Evolutionary conservation across 78 protist species (phyloP), one percentile per base, ranked within the genome.

Genomic region (Polysphondylium violaceum): DNA sequence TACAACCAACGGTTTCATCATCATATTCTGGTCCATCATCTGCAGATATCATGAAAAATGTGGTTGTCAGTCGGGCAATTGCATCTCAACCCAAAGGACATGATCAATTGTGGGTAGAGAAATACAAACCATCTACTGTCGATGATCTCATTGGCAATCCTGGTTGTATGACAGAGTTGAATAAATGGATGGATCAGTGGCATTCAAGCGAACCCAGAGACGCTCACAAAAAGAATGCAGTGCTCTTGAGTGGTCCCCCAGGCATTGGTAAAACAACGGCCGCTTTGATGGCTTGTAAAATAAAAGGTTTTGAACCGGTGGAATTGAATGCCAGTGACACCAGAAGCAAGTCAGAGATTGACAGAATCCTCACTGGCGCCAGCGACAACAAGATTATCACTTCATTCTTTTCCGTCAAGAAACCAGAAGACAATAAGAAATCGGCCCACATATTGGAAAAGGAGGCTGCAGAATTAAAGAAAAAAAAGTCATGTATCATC

Each of bases 201-300:
- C 19, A 93, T 17, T 9, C n/a, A 11, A 58, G 8, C 2, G 9
- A 16, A 23, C 53, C 83, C 17, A 74, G 40, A 75, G 72, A 27
- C 8, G 44, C 23, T 33, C 14, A 17, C 47, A 63, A 12, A 17
- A 44, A 40, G 33, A 71, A 67, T 73, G 98, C 95, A 0, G 97
- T 63, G 6, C 87, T 97, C 19, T 51, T 97, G 25, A 53, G 96
- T 0, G 98, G 99, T 3, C 96, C 95, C 19, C 98, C 99, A 6
- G 99, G 99, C 11, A 95, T 98, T 35, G 99, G 99, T 41, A 98
- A 98, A 83, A 97, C 99, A 23, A 63, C 98, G 0, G 38, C 97
- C 4, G 99, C 98, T 4, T 56, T 41, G 3, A 33, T 97, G 50
- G 92, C 94, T 7, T 47, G 81, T 27, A 29, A 25, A 0, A 76